Base-by-base conservation (phyloP, 1,284 basidiomycete species). In the Austropuccinia psidii region DNA sequence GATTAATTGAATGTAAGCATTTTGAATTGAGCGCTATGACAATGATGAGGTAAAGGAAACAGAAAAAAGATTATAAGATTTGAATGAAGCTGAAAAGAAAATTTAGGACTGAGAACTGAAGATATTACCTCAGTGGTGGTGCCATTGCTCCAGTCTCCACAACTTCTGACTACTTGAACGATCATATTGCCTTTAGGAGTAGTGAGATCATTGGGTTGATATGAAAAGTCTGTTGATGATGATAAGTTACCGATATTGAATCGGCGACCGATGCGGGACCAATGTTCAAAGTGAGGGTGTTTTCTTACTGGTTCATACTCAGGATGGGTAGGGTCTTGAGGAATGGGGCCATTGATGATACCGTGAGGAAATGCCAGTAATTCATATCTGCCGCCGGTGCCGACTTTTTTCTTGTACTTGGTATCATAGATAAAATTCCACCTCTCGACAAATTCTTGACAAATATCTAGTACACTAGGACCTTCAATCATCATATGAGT, bases 91-190 rank as follows among this genome's bases (percentile, higher is more conserved):
- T 19, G 17, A 31, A 64, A 33, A 29, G 9, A 49, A 55, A 73
- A 65, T 29, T 5, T 29, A 15, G 74, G 27, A n/a, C n/a, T n/a
- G n/a, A n/a, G n/a, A n/a, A n/a, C n/a, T n/a, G n/a, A n/a, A n/a
- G n/a, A n/a, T n/a, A n/a, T 55, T 54, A 29, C 62, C 29, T 45
- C 45, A 1, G 86, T 88, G 76, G 93, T 83, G 27, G 92, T 89
- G 21, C 93, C 93, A 79, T 93, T 90, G 79, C 89, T 90, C 92
- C 92, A 96, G 81, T 96, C 93, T 2, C 85, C 87, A 19, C 92
- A 89, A 75, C 90, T 91, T 66, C 92, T 85, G 37, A 91, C 84
- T 21, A 86, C 90, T 81, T 93, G 91, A 19, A 92, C 88, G 31
- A 83, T 83, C 75, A 78, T 76, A n/a, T 75, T 77, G 0, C 78